Conservation (phyloP, 1,284 basidiomycete species). For the Ustilago vetiveriae region DNA sequence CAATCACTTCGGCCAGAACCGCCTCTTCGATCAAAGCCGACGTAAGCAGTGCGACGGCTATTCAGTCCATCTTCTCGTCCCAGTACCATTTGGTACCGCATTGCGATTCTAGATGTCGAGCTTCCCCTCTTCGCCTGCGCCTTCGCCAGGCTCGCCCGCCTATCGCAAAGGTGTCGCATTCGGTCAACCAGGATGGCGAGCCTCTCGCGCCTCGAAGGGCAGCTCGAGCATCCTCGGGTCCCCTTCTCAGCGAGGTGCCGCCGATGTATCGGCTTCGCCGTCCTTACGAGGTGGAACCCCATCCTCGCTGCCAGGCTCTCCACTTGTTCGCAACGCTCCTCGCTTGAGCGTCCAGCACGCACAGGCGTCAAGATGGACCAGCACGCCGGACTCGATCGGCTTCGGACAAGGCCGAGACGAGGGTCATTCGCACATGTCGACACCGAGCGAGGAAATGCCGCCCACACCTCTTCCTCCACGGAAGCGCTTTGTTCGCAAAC, state of each 20-base stretch:
- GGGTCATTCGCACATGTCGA: not conserved
- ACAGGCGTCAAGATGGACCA: conserved; percentile 6
- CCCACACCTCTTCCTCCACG: not conserved
- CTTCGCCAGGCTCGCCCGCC: conserved; percentile 34
- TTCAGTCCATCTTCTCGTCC: too few species aligned
- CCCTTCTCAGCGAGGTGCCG: conserved; percentile 15
- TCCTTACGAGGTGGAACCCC: conserved; percentile 18
- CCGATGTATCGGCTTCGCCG: conserved; percentile 8
- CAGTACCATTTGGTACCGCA: too few species aligned
- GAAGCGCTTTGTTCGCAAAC: conserved; percentile 33
- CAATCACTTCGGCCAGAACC: too few species aligned
- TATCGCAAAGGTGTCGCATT: conserved; percentile 50
- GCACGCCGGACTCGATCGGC: not conserved
- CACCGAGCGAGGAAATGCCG: not conserved
- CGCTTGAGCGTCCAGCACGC: conserved; percentile 5
- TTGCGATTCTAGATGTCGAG: conserved; percentile 12
- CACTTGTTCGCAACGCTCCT: conserved; percentile 13
- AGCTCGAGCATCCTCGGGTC: conserved; percentile 27
- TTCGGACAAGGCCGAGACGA: not conserved
- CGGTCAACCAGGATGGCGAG: conserved; percentile 48
- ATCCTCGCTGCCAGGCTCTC: conserved; percentile 17
- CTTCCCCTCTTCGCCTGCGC: conserved; percentile 24
- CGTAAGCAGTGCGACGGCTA: too few species aligned
- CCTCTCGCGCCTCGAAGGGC: conserved; percentile 37
- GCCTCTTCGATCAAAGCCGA: too few species aligned